Base-by-base conservation (phyloP, 768 basidiomycete genomes). In the Rhizopogon rudus region DNA sequence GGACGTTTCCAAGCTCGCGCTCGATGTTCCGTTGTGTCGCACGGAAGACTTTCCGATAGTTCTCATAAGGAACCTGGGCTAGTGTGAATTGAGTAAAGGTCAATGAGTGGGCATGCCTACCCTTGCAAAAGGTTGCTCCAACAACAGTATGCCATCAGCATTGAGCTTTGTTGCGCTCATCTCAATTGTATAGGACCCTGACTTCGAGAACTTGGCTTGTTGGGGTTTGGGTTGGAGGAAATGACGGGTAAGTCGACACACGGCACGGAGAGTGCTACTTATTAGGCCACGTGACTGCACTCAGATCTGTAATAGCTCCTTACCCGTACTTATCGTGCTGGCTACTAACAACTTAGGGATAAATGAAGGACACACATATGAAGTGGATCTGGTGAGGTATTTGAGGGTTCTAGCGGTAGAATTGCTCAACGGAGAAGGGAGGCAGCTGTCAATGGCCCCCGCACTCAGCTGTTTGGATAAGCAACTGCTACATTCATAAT, bases 11-110 rank as follows among this genome's bases (percentile, higher is more conserved):
- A 41, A 90, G 69, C 63, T 94, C 92, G 55, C 87, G 84, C 69
- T 95, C 93, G 53, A 93, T 83, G 58, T 84, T 79, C 71, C 84
- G 84, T 67, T 93, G 91, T 0, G 87, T 84, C 16, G 85, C 80
- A 35, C 92, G 84, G 65, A 95, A 94, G n/a, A 87, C 79, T 71
- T 88, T 91, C 62, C 90, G 85, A 64, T 92, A 90, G 61, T 88
- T 88, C 74, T 95, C 93, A 70, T 87, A 91, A 10, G 93, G 93
- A 12, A 93, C 90, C 93, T 95, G 60, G 40, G 31, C 45, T 41
- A 45, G 16, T n/a, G 45, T 39, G 35, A 49, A 52, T 43, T 43
- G n/a, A 10, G 52, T 68, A 56, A 25, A 64, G 56, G 48, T 37
- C 20, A 25, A 25, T 25, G 63, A 40, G 33, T 45, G 54, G 37